Evolutionary conservation across 192 early-diverging fungal genomes (phyloP).

Genomic region (Coemansia sp.): DNA sequence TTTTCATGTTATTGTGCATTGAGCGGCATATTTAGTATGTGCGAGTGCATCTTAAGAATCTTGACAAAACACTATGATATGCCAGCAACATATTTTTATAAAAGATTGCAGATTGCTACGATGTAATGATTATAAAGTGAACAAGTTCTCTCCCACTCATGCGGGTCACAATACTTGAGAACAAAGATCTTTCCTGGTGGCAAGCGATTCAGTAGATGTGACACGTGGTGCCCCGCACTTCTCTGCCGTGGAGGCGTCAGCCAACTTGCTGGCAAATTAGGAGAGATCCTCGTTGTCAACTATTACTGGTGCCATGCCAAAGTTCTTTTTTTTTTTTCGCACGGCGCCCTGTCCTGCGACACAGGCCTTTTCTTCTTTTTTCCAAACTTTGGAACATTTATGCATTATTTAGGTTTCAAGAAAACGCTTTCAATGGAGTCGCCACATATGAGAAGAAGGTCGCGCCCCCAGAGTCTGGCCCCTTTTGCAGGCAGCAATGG

Average conservation of each 20-base stretch:
- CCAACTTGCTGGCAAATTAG: background rate
- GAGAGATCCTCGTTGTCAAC: background rate
- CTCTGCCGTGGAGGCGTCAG: background rate
- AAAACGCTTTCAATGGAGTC: background rate
- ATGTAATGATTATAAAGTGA: background rate
- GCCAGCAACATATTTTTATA: no score
- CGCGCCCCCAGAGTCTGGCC: background rate
- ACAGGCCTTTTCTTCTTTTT: background rate
- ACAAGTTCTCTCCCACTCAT: no score
- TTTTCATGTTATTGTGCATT: no score
- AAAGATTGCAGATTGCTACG: background rate
- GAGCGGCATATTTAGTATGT: no score
- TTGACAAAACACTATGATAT: no score
- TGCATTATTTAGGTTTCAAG: background rate
- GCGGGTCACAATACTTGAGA: no score
- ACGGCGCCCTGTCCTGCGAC: background rate
- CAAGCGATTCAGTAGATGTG: background rate
- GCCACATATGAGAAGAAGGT: background rate
- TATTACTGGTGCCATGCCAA: background rate
- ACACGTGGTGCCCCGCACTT: background rate
- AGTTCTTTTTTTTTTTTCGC: background rate
- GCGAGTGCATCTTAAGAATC: no score
- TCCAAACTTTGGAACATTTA: background rate
- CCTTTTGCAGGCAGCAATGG: background rate
- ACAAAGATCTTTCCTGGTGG: background rate